Conservation (phyloP, 2,329 filamentous ascomycete species). For the Aureobasidium musti region DNA sequence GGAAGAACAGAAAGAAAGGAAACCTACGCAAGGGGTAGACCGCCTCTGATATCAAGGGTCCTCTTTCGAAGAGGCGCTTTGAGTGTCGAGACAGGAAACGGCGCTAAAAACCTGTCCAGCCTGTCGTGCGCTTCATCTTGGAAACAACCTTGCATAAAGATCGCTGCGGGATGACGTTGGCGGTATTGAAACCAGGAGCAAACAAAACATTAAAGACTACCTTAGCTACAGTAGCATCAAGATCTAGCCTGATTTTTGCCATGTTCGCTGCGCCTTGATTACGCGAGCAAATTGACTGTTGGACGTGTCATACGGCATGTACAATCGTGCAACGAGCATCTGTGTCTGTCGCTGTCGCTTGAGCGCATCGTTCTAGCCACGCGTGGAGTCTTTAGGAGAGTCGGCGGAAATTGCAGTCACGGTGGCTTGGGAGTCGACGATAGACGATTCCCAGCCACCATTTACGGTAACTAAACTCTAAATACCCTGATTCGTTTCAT, state of each 20-base stretch:
- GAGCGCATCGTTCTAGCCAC: neutral
- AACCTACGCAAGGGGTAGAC: neutral
- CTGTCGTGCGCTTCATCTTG: conserved; percentile 18
- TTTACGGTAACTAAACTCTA: conserved; percentile 12
- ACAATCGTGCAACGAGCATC: neutral
- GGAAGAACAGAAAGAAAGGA: neutral
- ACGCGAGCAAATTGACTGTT: neutral
- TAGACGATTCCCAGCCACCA: conserved; percentile 10
- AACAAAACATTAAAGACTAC: neutral
- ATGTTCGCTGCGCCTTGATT: neutral
- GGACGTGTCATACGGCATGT: neutral
- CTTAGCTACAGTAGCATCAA: neutral
- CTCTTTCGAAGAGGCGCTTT: neutral
- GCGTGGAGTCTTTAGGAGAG: neutral
- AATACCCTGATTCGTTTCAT: conserved; percentile 21
- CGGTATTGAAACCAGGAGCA: neutral
- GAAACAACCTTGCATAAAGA: conserved; percentile 22
- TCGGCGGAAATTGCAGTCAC: neutral
- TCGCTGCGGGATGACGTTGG: conserved; percentile 20
- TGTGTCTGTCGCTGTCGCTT: neutral
- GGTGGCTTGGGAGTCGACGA: conserved; percentile 1
- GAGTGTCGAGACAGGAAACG: conserved; percentile 1
- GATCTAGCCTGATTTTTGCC: neutral
- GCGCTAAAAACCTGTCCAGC: conserved; percentile 11
- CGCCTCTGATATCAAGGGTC: conserved; percentile 23